Percentiles rank a stretch among this genome's conserved stretches.
Evolutionary conservation across 2,329 filamentous ascomycete genomes (phyloP).

Genomic region (Colletotrichum tamarilloi): DNA sequence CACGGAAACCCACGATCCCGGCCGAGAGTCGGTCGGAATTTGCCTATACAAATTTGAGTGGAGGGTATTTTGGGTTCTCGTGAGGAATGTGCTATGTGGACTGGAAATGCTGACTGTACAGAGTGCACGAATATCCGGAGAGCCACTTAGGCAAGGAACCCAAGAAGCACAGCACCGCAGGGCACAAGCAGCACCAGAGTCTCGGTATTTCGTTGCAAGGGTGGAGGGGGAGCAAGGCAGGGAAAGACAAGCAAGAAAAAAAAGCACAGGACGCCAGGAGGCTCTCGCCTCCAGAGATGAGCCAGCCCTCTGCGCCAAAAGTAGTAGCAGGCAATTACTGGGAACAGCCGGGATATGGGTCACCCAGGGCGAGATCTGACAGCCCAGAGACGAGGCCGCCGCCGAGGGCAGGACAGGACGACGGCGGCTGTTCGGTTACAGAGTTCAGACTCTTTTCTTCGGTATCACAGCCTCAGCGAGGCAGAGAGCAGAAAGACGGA

Average conservation of each 20-base stretch:
- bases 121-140: not conserved
- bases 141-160: not conserved
- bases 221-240: not conserved
- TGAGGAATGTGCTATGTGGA: not conserved
- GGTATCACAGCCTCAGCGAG: not conserved
- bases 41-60: not conserved
- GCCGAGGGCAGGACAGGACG: not conserved
- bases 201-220: constrained; percentile 23
- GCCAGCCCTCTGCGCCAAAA: not conserved
- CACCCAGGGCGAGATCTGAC: constrained; percentile 16
- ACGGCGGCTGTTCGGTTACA: not conserved
- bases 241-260: not conserved
- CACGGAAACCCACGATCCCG: not conserved
- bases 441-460: not conserved
- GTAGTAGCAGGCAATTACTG: constrained; percentile 4
- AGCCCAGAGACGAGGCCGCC: constrained; percentile 16
- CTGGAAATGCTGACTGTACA: constrained; percentile 1
- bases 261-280: constrained; percentile 31
- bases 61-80: not conserved
- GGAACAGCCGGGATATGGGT: constrained; percentile 6
- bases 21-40: not conserved
- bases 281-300: constrained; percentile 14
- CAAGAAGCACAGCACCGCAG: not conserved
- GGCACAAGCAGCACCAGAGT: constrained; percentile 2
- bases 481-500: not conserved